Conservation (phyloP, 2,329 filamentous ascomycete species). For the Aspergillus chevalieri region DNA sequence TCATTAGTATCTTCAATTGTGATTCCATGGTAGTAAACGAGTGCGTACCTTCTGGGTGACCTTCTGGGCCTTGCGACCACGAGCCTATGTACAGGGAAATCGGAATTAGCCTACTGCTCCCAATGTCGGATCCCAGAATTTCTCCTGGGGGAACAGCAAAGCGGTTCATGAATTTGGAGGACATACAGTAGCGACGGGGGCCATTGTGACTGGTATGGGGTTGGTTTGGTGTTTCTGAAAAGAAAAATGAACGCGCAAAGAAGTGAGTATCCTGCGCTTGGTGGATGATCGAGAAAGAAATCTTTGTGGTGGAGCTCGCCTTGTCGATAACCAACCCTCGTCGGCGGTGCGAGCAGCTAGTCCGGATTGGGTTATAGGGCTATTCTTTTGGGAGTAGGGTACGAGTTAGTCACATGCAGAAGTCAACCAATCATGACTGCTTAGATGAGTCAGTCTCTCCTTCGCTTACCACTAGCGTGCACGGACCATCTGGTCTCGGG, state of each 20-base stretch:
- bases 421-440: too few species aligned
- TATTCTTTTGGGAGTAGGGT: constrained; percentile 14
- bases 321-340: neutral
- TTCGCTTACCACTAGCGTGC: constrained; percentile 8
- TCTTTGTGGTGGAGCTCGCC: constrained; percentile 22
- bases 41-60: constrained; percentile 44
- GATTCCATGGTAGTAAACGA: constrained; percentile 8
- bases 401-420: constrained; percentile 7
- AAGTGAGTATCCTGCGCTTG: constrained; percentile 82
- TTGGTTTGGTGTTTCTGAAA: constrained; percentile 18
- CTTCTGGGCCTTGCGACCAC: constrained; percentile 44
- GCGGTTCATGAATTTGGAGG: constrained; percentile 51
- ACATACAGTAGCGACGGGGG: constrained; percentile 83
- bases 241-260: constrained; percentile 64
- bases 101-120: constrained; percentile 93
- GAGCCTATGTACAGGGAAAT: constrained; percentile 44
- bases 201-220: constrained; percentile 60
- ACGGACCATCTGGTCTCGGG: constrained; percentile 5
- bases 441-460: neutral
- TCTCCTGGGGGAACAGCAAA: constrained; percentile 78
- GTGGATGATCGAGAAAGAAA: constrained; percentile 22
- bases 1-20: neutral
- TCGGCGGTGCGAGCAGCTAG: constrained; percentile 22
- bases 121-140: constrained; percentile 22
- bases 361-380: constrained; percentile 10